Conservation (phyloP, 1,284 basidiomycete species). For the Microbotryomycetes sp. region DNA sequence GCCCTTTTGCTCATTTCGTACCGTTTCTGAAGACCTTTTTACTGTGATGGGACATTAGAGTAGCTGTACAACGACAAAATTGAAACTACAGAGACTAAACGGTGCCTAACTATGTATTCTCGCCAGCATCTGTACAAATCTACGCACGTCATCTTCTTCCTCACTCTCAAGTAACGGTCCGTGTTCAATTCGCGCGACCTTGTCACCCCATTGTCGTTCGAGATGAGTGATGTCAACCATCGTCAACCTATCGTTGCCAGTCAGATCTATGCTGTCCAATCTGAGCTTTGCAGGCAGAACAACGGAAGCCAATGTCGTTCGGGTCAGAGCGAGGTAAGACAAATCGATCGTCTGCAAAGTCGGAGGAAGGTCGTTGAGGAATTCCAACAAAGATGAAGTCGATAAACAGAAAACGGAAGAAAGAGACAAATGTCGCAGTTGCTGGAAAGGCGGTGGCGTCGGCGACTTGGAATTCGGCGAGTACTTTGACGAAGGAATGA, state of each 20-base stretch:
- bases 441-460: neutral
- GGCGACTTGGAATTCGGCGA: neutral
- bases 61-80: too few relatives aligned
- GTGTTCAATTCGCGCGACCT: neutral
- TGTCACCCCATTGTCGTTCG: neutral
- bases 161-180: constrained; percentile 8
- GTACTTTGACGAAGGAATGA: neutral
- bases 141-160: constrained; percentile 11
- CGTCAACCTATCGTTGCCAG: constrained; percentile 8
- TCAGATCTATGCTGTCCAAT: neutral
- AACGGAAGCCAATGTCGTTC: neutral
- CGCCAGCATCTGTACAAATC: constrained; percentile 12
- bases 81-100: too few relatives aligned
- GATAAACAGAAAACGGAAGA: neutral
- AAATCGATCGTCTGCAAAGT: constrained; percentile 1
- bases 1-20: too few relatives aligned
- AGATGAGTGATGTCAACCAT: neutral
- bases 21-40: too few relatives aligned
- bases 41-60: too few relatives aligned
- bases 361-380: neutral
- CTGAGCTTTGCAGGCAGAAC: neutral
- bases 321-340: constrained; percentile 1
- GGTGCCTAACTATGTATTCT: constrained; percentile 2
- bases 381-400: neutral
- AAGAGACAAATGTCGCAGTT: neutral